A percentile compares a stretch with the other conserved stretches of the same genome.
Evolutionary conservation across 2,329 filamentous ascomycete species (phyloP).

Genomic region (Chaetomium sp.): DNA sequence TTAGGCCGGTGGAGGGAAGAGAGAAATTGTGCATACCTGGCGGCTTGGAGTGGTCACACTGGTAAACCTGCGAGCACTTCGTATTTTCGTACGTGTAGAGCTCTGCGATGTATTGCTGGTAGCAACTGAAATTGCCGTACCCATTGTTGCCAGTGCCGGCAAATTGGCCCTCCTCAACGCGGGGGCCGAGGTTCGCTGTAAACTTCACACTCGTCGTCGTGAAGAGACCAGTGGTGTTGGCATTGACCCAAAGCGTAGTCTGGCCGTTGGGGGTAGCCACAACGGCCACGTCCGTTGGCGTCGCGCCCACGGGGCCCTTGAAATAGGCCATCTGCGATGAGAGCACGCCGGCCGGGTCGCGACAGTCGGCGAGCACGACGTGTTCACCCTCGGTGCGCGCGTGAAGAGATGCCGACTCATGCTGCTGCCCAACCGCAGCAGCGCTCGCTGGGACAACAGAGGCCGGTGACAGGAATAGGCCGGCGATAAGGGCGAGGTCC

Average conservation of each 20-base stretch:
- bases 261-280: constrained; percentile 23
- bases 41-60: constrained; percentile 26
- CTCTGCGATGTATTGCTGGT: constrained; percentile 22
- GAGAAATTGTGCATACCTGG: constrained; percentile 16
- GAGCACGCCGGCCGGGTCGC: constrained; percentile 13
- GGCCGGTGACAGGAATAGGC: background rate
- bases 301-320: constrained; percentile 10
- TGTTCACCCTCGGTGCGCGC: constrained; percentile 21
- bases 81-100: constrained; percentile 25
- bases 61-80: constrained; percentile 27
- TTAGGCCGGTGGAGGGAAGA: background rate
- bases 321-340: constrained; percentile 32
- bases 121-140: constrained; percentile 29
- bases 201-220: constrained; percentile 27
- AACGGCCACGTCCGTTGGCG: constrained; percentile 26
- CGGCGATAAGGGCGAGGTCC: constrained; percentile 6
- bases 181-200: constrained; percentile 24
- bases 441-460: background rate
- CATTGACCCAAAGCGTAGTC: constrained; percentile 26
- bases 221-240: constrained; percentile 26
- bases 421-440: background rate
- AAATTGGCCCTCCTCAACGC: constrained; percentile 26
- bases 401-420: background rate
- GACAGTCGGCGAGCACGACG: constrained; percentile 31
- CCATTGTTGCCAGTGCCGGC: constrained; percentile 30